These are phyloP conservation scores for Graphiopsis chlorocephala DNA, from an alignment of 2,329 filamentous ascomycete genomes.

Conservation along the genomic window DNA sequence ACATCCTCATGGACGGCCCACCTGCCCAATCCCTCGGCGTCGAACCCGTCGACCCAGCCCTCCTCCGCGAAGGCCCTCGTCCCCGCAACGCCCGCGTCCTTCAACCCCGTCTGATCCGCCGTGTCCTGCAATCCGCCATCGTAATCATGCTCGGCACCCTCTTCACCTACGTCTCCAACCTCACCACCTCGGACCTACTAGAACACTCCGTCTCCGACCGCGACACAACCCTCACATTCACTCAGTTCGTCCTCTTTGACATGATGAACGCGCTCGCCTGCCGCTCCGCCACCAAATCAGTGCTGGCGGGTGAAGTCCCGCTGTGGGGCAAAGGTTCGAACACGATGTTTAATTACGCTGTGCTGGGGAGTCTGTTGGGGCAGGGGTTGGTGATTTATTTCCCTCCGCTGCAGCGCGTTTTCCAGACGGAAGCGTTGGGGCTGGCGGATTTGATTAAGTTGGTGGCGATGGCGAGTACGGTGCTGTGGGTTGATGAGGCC, in stretches of 20 bases:
- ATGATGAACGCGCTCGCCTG: slow-evolving; percentile 99
- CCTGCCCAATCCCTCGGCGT: slow-evolving; percentile 96
- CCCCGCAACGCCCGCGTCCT: slow-evolving; percentile 85
- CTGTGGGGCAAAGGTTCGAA: slow-evolving; percentile 74
- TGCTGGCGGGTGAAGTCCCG: slow-evolving; percentile 72
- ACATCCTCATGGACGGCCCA: slow-evolving; percentile 99
- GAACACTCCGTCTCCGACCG: slow-evolving; percentile 70
- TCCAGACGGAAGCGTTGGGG: slow-evolving; percentile 86
- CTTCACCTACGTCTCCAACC: slow-evolving; percentile 85
- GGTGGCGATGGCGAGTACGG: slow-evolving; percentile 74
- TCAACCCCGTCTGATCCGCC: slow-evolving; percentile 75
- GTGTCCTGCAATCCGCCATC: slow-evolving; percentile 80
- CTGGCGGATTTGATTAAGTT: slow-evolving; percentile 72
- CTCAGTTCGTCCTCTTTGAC: slow-evolving; percentile 97
- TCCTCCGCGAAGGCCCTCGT: slow-evolving; percentile 88
- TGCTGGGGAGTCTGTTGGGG: slow-evolving; percentile 77
- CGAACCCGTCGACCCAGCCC: slow-evolving; percentile 87
- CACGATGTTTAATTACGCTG: slow-evolving; percentile 94
- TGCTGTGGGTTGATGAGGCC: slow-evolving; percentile 92
- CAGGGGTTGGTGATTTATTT: slow-evolving; percentile 93
- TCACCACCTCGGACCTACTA: slow-evolving; percentile 67
- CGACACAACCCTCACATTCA: slow-evolving; percentile 99
- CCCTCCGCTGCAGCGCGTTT: slow-evolving; percentile 87
- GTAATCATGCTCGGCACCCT: slow-evolving; percentile 94
- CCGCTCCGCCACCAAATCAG: slow-evolving; percentile 83